Base-by-base conservation (phyloP, 371 early-diverging fungal genomes). In the Spraguea lophii region DNA sequence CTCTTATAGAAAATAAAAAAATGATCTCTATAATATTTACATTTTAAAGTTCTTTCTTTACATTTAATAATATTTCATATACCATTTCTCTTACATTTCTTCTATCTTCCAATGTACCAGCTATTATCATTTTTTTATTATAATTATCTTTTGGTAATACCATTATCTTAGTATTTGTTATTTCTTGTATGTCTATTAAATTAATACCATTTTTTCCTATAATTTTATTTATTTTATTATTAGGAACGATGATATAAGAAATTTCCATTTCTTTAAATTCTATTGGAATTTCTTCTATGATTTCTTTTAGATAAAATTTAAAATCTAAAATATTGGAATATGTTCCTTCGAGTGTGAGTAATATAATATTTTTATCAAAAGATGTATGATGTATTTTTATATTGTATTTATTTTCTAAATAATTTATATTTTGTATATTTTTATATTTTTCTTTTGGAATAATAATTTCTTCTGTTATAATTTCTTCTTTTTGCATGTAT, bases 401-500 rank as follows among this genome's bases (percentile, higher is more conserved):
- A 30, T 7, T 30, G 12, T 7, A 30, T 7, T 30, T 30, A 2
- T 12, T 24, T 6, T 15, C 23, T 34, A 40, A 23, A 15, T 41
- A 16, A 1, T 10, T 24, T 6, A 10, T 19, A n/a, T n/a, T n/a
- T n/a, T n/a, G n/a, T n/a, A n/a, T n/a, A n/a, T n/a, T n/a, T n/a
- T n/a, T n/a, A n/a, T n/a, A n/a, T 22, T 42, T 15, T 23, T 35
- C 35, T 21, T 27, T 42, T n/a, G 52, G 44, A 3, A 52, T 32
- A 30, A 52, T 36, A 6, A 44, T 41, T 16, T 41, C 25, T 19
- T 41, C 32, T 36, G 30, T 30, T 24, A 34, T 13, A 13, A 19
- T 44, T 15, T 1, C 24, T 13, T 52, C 52, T 22, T 23, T 15
- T 42, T 52, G 43, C 30, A 52, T 24, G 43, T 52, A 43, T 43